Conservation (phyloP, 2,329 filamentous ascomycete genomes). For the Macrophomina pseudophaseolina region DNA sequence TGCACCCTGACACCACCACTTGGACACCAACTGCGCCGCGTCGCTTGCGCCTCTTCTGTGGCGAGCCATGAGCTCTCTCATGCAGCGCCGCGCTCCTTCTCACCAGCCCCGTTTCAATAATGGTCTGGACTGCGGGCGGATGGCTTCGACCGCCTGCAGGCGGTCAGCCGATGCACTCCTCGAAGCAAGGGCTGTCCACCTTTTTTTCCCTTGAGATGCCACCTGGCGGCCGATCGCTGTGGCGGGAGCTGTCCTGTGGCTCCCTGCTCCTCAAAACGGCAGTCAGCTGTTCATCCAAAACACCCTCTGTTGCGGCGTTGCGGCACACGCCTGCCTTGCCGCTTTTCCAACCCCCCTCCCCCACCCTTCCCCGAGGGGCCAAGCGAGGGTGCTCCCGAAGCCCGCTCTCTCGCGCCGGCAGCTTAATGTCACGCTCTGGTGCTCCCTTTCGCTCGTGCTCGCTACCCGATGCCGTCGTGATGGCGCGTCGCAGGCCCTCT, state of each 20-base stretch:
- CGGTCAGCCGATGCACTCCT: conserved; percentile 16
- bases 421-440: background rate
- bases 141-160: conserved; percentile 10
- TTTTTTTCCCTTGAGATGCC: conserved; percentile 1
- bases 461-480: background rate
- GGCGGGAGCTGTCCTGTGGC: conserved; percentile 22
- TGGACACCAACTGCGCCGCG: background rate
- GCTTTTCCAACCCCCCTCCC: background rate
- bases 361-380: no score
- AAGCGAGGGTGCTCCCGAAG: background rate
- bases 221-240: conserved; percentile 21
- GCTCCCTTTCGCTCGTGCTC: background rate
- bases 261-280: conserved; percentile 11
- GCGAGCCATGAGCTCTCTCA: background rate
- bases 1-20: background rate
- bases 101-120: background rate
- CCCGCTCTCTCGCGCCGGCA: background rate
- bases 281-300: conserved; percentile 9
- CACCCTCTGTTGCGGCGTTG: background rate
- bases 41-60: conserved; percentile 19
- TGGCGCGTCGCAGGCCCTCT: background rate
- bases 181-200: conserved; percentile 15
- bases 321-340: conserved; percentile 4
- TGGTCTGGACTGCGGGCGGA: conserved; percentile 3
- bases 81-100: background rate